Evolutionary conservation across 2,329 filamentous ascomycete genomes (phyloP).

Genomic region (Aureobasidium namibiae): DNA sequence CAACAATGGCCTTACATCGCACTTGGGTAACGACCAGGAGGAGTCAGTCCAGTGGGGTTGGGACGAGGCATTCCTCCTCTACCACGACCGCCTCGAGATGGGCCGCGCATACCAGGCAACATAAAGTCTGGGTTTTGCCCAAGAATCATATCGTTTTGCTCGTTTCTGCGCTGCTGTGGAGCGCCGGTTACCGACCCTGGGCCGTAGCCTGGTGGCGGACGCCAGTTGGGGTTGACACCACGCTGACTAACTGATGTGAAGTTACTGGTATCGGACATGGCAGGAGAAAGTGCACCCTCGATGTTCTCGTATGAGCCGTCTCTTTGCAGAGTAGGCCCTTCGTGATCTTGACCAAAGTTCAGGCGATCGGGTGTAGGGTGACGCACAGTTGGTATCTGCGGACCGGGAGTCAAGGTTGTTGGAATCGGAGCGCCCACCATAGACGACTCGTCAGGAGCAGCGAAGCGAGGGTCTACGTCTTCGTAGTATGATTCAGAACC

Average conservation of each 20-base stretch:
- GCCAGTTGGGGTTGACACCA: conserved; percentile 82
- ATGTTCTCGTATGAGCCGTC: conserved; percentile 55
- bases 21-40: conserved; percentile 26
- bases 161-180: conserved; percentile 34
- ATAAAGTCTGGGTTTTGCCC: conserved; percentile 81
- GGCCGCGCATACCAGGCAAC: conserved; percentile 44
- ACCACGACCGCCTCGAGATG: conserved; percentile 23
- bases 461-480: conserved; percentile 85
- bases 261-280: conserved; percentile 66
- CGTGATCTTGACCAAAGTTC: conserved; percentile 3
- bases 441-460: conserved; percentile 40
- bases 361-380: conserved; percentile 11
- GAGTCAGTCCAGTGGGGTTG: conserved; percentile 21
- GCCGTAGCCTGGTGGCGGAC: conserved; percentile 39
- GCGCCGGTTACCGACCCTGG: conserved; percentile 8
- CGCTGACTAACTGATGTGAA: conserved; percentile 90
- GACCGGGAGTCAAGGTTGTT: conserved; percentile 13
- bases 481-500: conserved; percentile 67
- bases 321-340: conserved; percentile 24
- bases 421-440: conserved; percentile 18
- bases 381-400: conserved; percentile 19
- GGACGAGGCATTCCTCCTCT: conserved; percentile 12
- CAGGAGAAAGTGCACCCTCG: conserved; percentile 59
- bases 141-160: conserved; percentile 63
- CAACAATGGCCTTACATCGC: conserved; percentile 10